Evolutionary conservation across 1,284 basidiomycete genomes (phyloP).

Genomic region (Termitomyces sp.): DNA sequence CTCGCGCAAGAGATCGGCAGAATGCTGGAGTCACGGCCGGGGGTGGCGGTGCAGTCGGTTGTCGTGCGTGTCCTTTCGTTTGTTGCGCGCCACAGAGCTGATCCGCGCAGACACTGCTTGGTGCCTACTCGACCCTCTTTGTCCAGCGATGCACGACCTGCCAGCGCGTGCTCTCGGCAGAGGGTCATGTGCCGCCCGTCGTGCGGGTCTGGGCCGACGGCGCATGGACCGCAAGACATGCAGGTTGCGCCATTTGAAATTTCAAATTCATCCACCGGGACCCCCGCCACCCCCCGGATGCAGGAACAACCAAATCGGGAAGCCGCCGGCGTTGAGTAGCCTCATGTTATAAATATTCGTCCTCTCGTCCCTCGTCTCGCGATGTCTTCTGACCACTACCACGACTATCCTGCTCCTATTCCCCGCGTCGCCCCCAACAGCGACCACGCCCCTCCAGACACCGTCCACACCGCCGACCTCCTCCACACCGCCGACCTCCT

Average conservation of each 20-base stretch:
- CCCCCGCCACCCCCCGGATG: not conserved
- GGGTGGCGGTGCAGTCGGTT: slow-evolving; percentile 40
- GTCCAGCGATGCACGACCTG: slow-evolving; percentile 52
- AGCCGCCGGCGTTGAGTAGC: too few species aligned
- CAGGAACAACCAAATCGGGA: too few species aligned
- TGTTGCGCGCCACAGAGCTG: not conserved
- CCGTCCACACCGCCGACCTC: slow-evolving; percentile 10
- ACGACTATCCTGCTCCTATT: slow-evolving; percentile 14
- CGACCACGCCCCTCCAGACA: slow-evolving; percentile 14
- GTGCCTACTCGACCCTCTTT: slow-evolving; percentile 56
- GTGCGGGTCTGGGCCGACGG: slow-evolving; percentile 51
- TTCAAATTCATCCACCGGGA: not conserved
- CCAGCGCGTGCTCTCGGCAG: slow-evolving; percentile 55
- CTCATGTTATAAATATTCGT: slow-evolving; percentile 13
- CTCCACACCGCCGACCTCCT: slow-evolving; percentile 12
- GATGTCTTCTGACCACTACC: slow-evolving; percentile 12
- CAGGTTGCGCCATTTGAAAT: slow-evolving; percentile 15
- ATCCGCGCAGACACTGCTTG: slow-evolving; percentile 39
- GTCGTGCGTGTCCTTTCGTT: slow-evolving; percentile 12
- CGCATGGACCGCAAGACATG: slow-evolving; percentile 39
- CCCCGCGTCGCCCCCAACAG: slow-evolving; percentile 2
- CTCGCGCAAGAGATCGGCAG: slow-evolving; percentile 60
- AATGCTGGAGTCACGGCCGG: slow-evolving; percentile 50
- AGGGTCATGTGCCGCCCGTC: slow-evolving; percentile 67
- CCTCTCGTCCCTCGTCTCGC: not conserved